Evolutionary conservation across 768 basidiomycete species (phyloP).

Genomic region (Melanogaster broomeanus): DNA sequence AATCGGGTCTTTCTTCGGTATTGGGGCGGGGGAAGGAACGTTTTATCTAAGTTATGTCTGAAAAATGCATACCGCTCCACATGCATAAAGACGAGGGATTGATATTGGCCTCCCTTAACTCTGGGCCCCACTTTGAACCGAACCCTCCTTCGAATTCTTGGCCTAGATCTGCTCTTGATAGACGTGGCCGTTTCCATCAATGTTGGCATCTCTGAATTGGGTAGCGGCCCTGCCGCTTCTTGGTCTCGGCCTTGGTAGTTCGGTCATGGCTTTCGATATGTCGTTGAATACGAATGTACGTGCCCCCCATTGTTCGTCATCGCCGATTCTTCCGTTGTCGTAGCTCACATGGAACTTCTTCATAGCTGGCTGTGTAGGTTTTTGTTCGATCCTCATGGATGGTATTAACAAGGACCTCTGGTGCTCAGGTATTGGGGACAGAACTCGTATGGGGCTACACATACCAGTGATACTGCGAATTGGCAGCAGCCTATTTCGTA

Average conservation of each 20-base stretch:
- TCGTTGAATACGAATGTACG: conserved; percentile 23
- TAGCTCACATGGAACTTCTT: neutral
- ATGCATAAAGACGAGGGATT: conserved; percentile 12
- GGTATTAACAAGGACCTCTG: too few relatives aligned
- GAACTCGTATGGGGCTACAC: conserved; percentile 35
- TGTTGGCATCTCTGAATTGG: conserved; percentile 10
- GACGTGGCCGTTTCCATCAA: neutral
- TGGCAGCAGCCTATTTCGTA: conserved; percentile 34
- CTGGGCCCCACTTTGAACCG: neutral
- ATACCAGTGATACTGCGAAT: conserved; percentile 20
- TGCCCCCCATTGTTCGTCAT: neutral
- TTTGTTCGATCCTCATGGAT: neutral
- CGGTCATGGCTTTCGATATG: conserved; percentile 28
- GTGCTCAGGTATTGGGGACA: conserved; percentile 36
- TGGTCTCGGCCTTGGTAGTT: conserved; percentile 8
- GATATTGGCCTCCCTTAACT: neutral
- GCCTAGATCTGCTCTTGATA: too few relatives aligned
- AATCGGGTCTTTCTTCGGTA: conserved; percentile 3
- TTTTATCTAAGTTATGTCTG: conserved; percentile 6
- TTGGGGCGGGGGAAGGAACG: conserved; percentile 9
- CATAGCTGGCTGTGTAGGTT: conserved; percentile 28
- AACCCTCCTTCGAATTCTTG: too few relatives aligned
- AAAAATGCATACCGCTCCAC: conserved; percentile 12
- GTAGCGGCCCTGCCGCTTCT: conserved; percentile 2
- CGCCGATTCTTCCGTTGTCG: neutral